These are phyloP conservation scores for Neonectria punicea DNA, from an alignment of 2,329 filamentous ascomycete genomes.

Conservation along the genomic window DNA sequence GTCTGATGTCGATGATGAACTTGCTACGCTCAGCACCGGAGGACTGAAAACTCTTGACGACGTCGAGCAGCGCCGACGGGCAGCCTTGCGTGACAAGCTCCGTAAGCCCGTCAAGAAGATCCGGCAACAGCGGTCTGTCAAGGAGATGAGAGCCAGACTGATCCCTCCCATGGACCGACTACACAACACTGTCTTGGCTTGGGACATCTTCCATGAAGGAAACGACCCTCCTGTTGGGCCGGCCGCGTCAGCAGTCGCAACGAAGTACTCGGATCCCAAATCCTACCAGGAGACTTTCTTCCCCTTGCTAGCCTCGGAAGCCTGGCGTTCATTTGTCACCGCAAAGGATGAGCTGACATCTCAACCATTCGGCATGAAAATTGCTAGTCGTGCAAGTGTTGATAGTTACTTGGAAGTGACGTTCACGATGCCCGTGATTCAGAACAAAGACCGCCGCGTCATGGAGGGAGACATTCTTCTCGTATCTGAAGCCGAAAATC, in stretches of 20 bases:
- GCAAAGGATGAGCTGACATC: conserved; percentile 86
- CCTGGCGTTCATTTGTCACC: conserved; percentile 94
- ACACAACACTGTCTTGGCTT: conserved; percentile 87
- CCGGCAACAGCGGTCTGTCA: conserved; percentile 81
- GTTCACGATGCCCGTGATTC: conserved; percentile 77
- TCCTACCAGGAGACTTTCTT: conserved; percentile 92
- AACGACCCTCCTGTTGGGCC: conserved; percentile 84
- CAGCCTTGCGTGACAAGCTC: conserved; percentile 64
- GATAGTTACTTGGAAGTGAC: conserved; percentile 94
- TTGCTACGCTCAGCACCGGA: conserved; percentile 59
- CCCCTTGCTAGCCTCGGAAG: conserved; percentile 89
- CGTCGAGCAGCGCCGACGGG: conserved; percentile 56
- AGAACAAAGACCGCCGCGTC: conserved; percentile 77
- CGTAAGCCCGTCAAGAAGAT: conserved; percentile 85
- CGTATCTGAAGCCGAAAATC: conserved; percentile 78
- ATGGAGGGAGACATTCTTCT: conserved; percentile 90
- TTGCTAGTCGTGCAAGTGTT: conserved; percentile 87
- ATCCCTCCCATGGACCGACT: conserved; percentile 88
- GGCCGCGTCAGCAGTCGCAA: conserved; percentile 79
- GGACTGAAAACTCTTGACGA: conserved; percentile 61
- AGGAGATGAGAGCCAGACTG: conserved; percentile 93
- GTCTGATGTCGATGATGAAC: conserved; percentile 62
- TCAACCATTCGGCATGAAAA: conserved; percentile 86
- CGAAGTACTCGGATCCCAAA: conserved; percentile 78
- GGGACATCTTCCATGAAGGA: conserved; percentile 93